Base-by-base conservation (phyloP, 2,329 filamentous ascomycete species). In the Chalara sp. region DNA sequence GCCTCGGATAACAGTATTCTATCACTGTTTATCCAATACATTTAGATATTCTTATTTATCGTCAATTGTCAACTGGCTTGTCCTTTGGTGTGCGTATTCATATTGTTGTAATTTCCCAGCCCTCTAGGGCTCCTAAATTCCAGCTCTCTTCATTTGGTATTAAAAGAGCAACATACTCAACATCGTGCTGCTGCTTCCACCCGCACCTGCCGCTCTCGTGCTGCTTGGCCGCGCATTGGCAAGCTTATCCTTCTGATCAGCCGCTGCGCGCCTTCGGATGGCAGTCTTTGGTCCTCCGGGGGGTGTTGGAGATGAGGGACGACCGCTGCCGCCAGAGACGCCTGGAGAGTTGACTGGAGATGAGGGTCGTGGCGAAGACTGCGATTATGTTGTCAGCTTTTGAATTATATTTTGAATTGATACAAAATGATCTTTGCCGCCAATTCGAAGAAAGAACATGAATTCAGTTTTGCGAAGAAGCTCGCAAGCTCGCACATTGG, bases 101-200 rank as follows among this genome's bases (percentile, higher is more conserved):
- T 21, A 21, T 21, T 21, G 21, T 21, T 21, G 21, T 21, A 21
- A 21, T 21, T 21, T 21, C 21, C 21, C 3, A 21, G 21, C 21
- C 21, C 2, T 21, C 21, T 21, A 21, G 21, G 3, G 21, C 21
- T 21, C 21, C 21, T 21, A 21, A 21, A 21, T 21, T 21, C 21
- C 21, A 21, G 21, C 21, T 21, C 21, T 21, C 21, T 3, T 21
- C 21, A 21, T 21, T 21, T 21, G 21, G 21, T 21, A 21, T 21
- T 21, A 50, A 51, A 45, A 49, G 29, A 42, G 39, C 12, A 37
- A 81, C 86, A 61, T 86, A 89, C 91, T 92, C 76, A 99, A 79
- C 93, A 99, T 99, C 48, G 93, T 99, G 75, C 89, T 95, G 71
- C 87, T 95, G 69, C 90, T 96, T 59, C 93, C 93, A 61, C 93